Base-by-base conservation (phyloP, 2,329 filamentous ascomycete genomes). In the Emericellopsis cladophorae region DNA sequence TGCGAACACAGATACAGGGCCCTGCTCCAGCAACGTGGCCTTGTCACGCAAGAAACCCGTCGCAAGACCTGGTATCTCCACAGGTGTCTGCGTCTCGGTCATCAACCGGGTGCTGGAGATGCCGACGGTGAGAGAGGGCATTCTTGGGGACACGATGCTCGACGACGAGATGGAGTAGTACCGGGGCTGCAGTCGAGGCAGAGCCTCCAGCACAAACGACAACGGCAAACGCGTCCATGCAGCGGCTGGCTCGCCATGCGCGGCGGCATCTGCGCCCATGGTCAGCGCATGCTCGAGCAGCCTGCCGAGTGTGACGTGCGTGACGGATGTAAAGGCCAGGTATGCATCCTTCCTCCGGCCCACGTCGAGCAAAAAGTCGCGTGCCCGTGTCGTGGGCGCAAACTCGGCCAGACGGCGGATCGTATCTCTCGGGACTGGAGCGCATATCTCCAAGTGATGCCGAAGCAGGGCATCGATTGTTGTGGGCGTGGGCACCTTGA, bases 111-210 rank as follows among this genome's bases (percentile, higher is more conserved):
- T 49, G 7, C 46, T 49, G 5, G 48, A 45, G 10, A 48, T 32
- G 7, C 49, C 47, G 7, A 50, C 49, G 7, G 53, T 50, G 23
- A 53, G 51, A 32, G 52, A 34, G 7, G 45, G 33, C 2, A 33
- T 26, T 9, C 46, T 46, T 7, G 50, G 45, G 6, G 47, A 49
- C 7, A 52, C 49, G 21, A 63, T 57, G 11, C 60, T 62, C 7
- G 74, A 77, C 1, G 72, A 77, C 0, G 75, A 79, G 43, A 79
- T 79, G 5, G 70, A 75, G 53, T 80, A 80, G 45, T 76, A 74
- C 4, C 76, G 71, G 9, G 75, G 63, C 12, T 72, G 45, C 9
- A 51, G 34, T 0, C 66, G 65, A 1, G 72, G 69, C 1, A 79
- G 65, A 51, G 71, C 70, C 39, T 70, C 65, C 6, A 82, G 59